Conservation (phyloP, 2,329 filamentous ascomycete species). For the Aureobasidium sp. region DNA sequence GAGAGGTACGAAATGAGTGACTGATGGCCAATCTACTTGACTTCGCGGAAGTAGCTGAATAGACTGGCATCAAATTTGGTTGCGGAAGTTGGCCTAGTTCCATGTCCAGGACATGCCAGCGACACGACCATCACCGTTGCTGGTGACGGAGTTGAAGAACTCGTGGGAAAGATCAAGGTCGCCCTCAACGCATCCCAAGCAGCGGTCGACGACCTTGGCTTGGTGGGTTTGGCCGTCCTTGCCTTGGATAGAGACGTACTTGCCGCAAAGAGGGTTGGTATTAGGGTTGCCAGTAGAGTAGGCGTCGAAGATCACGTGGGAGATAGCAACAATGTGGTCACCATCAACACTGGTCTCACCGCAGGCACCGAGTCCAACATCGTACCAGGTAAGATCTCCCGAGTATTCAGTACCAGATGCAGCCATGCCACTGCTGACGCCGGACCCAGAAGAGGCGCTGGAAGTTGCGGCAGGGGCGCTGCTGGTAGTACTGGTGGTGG, state of each 20-base stretch:
- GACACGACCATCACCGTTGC: constrained; percentile 32
- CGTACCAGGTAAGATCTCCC: constrained; percentile 70
- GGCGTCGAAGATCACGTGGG: constrained; percentile 50
- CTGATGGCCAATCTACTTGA: not conserved
- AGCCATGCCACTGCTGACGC: constrained; percentile 20
- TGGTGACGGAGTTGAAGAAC: constrained; percentile 31
- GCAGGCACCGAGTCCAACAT: constrained; percentile 58
- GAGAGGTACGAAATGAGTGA: constrained; percentile 13
- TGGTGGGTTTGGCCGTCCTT: constrained; percentile 50
- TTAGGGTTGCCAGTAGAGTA: constrained; percentile 40
- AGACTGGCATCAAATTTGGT: not conserved
- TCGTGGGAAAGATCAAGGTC: constrained; percentile 52
- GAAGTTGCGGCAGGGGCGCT: constrained; percentile 17
- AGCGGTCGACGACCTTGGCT: constrained; percentile 65
- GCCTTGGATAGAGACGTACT: constrained; percentile 53
- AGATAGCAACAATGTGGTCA: constrained; percentile 70
- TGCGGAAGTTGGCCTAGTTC: constrained; percentile 18
- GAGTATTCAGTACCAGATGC: constrained; percentile 32
- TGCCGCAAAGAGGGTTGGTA: constrained; percentile 62
- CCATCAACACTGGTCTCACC: too few relatives aligned
- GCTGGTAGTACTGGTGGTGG: constrained; percentile 15
- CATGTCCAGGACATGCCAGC: constrained; percentile 36
- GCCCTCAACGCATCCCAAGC: constrained; percentile 53
- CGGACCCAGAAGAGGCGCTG: constrained; percentile 17
- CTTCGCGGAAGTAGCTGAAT: constrained; percentile 10